A percentile compares a stretch with the other conserved stretches of the same genome.
These are phyloP conservation scores for Monilinia vaccinii-corymbosi DNA, from an alignment of 2,329 filamentous ascomycete species.

Conservation along the genomic window DNA sequence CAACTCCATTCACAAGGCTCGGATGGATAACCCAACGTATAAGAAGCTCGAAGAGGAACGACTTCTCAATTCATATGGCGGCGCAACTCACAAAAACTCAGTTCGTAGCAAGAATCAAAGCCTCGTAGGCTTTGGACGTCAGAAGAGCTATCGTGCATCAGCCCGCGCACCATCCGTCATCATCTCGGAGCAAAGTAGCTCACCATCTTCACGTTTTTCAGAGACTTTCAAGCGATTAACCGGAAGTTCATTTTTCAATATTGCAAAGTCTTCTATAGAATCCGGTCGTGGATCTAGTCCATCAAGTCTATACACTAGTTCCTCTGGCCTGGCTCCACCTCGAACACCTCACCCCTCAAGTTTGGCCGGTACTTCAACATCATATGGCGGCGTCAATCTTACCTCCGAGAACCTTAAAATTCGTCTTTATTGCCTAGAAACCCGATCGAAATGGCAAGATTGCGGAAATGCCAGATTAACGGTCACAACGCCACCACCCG, in stretches of 20 bases:
- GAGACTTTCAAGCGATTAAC: conserved; percentile 61
- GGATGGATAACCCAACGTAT: conserved; percentile 89
- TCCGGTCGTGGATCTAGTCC: conserved; percentile 33
- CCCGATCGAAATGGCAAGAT: conserved; percentile 78
- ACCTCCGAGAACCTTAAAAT: conserved; percentile 78
- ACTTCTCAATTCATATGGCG: conserved; percentile 61
- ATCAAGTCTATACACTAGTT: conserved; percentile 36
- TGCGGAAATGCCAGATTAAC: conserved; percentile 77
- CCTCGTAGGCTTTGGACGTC: conserved; percentile 36
- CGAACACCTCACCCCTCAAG: conserved; percentile 18
- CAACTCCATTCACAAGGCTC: conserved; percentile 74
- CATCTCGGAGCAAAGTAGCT: conserved; percentile 65
- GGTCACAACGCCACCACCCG: conserved; percentile 65
- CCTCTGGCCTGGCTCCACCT: conserved; percentile 30
- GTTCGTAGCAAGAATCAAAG: conserved; percentile 38
- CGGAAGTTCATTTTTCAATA: conserved; percentile 66
- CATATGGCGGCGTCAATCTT: conserved; percentile 41
- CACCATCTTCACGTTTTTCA: conserved; percentile 63
- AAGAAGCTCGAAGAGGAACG: conserved; percentile 58
- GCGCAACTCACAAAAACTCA: conserved; percentile 36
- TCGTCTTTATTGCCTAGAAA: conserved; percentile 71
- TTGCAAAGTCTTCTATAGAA: conserved; percentile 68
- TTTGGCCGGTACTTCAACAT: conserved; percentile 20
- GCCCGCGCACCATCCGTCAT: conserved; percentile 44
- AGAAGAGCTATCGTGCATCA: conserved; percentile 45